Conservation (phyloP, 768 basidiomycete species). For the Termitomyces heimii region DNA sequence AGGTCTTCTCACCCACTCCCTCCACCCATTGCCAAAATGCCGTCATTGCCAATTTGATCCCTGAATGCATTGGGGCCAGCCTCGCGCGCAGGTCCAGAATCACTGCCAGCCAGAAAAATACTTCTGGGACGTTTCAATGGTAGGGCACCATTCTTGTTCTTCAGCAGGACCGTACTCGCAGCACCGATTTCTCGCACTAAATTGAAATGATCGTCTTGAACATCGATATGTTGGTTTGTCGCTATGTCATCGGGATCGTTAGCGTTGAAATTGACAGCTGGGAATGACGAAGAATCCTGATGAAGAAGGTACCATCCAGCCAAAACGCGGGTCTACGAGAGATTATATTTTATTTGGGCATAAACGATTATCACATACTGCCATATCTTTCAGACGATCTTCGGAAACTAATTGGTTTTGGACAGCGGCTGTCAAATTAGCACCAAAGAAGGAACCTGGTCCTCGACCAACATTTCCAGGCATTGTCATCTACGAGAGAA, state of each 20-base stretch:
- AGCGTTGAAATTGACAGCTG: conserved; percentile 66
- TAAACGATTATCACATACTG: conserved; percentile 17
- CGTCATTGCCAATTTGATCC: conserved; percentile 56
- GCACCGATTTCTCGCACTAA: conserved; percentile 70
- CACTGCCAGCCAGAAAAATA: conserved; percentile 57
- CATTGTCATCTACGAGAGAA: conserved; percentile 57
- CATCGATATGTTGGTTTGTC: conserved; percentile 59
- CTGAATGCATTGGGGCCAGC: conserved; percentile 66
- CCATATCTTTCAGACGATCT: conserved; percentile 72
- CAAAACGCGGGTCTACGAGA: conserved; percentile 59
- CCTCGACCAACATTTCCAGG: conserved; percentile 40
- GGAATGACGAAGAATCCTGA: conserved; percentile 60
- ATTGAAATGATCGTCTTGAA: conserved; percentile 61
- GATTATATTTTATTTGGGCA: not conserved
- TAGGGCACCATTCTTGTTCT: conserved; percentile 54
- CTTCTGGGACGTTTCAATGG: conserved; percentile 55
- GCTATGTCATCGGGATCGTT: conserved; percentile 43
- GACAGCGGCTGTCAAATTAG: conserved; percentile 62
- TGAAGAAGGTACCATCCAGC: conserved; percentile 63
- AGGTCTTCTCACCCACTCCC: conserved; percentile 29
- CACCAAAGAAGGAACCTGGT: conserved; percentile 53
- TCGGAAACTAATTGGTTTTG: conserved; percentile 65
- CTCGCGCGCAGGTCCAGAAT: conserved; percentile 49
- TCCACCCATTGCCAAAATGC: conserved; percentile 89
- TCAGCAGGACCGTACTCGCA: conserved; percentile 68